phyloP scores from a whole-genome alignment of 331 rosid species.

The Rosa hybrid region DNA sequence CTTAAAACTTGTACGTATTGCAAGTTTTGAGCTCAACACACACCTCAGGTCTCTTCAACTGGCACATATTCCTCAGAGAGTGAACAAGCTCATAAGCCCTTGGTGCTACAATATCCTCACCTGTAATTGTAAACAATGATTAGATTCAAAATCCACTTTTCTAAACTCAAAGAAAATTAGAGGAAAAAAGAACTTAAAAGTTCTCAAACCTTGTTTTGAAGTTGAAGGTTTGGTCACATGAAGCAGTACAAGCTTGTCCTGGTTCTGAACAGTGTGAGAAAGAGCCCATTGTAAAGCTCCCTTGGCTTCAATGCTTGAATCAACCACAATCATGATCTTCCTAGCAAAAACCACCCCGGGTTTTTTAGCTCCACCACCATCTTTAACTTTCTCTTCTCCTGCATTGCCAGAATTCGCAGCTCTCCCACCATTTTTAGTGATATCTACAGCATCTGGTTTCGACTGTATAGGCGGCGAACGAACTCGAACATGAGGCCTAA shows the following conservation, averaged over 20 bases:
- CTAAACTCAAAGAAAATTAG: background rate
- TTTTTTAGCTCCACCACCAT: conserved; percentile 39
- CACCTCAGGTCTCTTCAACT: conserved; percentile 80
- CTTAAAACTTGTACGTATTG: background rate
- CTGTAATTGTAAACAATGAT: conserved; percentile 31
- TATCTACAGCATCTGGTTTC: conserved; percentile 33
- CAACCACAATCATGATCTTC: conserved; percentile 90
- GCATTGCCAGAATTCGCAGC: conserved; percentile 23
- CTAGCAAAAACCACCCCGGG: conserved; percentile 44
- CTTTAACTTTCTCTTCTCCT: conserved; percentile 38
- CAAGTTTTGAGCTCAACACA: conserved; percentile 12
- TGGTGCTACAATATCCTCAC: conserved; percentile 60
- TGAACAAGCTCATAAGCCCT: conserved; percentile 61
- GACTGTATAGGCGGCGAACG: conserved; percentile 67
- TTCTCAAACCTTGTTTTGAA: conserved; percentile 56
- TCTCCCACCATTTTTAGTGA: conserved; percentile 21
- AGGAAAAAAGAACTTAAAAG: background rate
- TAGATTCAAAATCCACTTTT: conserved; percentile 1
- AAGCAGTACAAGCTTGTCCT: conserved; percentile 72
- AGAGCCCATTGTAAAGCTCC: conserved; percentile 92
- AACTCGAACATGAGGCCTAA: conserved; percentile 80
- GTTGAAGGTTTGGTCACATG: conserved; percentile 67
- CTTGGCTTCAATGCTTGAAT: conserved; percentile 85
- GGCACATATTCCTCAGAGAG: conserved; percentile 66
- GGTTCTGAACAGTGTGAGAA: conserved; percentile 79